A percentile compares a stretch with the other conserved stretches of the same genome.
phyloP scores from a whole-genome alignment of 305 asterid species.

The Petunia hybrid region DNA sequence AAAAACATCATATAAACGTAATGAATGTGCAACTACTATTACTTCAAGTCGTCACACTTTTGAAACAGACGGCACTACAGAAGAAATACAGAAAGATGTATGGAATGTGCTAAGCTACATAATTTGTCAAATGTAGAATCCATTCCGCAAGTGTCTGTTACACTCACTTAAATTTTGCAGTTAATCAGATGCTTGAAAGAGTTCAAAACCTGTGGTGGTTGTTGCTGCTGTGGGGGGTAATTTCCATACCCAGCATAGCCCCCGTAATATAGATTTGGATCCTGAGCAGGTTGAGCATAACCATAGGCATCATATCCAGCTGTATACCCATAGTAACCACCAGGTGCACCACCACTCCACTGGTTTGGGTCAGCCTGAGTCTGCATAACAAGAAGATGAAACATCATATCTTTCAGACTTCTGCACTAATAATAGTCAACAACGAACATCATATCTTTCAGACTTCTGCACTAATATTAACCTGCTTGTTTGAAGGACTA shows the following conservation, averaged over 20 bases:
- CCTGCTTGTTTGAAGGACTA: constrained; percentile 67
- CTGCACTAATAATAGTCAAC: not conserved
- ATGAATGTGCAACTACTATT: not conserved
- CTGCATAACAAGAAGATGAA: constrained; percentile 33
- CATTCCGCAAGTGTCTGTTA: not conserved
- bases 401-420: not conserved
- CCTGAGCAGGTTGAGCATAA: constrained; percentile 55
- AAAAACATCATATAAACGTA: not conserved
- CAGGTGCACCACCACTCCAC: constrained; percentile 30
- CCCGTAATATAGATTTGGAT: constrained; percentile 52
- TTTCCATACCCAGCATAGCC: constrained; percentile 56
- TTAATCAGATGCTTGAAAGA: constrained; percentile 29
- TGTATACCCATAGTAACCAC: constrained; percentile 54
- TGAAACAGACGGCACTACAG: not conserved
- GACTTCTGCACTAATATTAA: not conserved
- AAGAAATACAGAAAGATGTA: not conserved
- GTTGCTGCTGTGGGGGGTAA: constrained; percentile 48
- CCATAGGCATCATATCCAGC: constrained; percentile 61
- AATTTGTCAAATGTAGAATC: not conserved
- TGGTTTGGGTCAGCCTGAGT: constrained; percentile 53
- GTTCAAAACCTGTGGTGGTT: constrained; percentile 52
- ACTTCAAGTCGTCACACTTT: too few relatives aligned
- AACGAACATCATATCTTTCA: not conserved
- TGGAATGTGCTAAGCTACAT: not conserved
- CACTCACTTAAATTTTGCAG: not conserved